Base-by-base conservation (phyloP, 2,329 filamentous ascomycete species). In the Daldinia eschscholtzii region DNA sequence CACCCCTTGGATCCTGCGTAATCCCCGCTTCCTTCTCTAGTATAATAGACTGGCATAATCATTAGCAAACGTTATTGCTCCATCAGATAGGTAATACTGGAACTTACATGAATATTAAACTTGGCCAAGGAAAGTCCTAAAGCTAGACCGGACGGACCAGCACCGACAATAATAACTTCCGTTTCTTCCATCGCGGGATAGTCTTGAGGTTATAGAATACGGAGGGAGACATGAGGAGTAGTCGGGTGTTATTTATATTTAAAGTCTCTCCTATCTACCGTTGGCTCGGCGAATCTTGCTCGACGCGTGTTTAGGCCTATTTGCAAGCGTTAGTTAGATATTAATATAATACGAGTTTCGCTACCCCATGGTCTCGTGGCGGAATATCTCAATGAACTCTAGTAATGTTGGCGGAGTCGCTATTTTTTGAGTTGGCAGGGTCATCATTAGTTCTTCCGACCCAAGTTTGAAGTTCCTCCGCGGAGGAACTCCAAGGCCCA, bases 141-240 rank as follows among this genome's bases (percentile, higher is more conserved):
- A 12, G 70, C 65, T 23, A 76, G 64, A 9, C 74, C 74, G 18
- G 74, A 61, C 18, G 74, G 74, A 2, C 74, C 74, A 35, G 73
- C 74, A 23, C 74, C 74, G 6, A 75, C 70, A 23, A 76, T 75
- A 37, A 76, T 62, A 13, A 75, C 74, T 20, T 75, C 68, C 15
- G 74, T 75, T 26, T 64, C 68, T 28, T 74, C 70, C 73, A 76
- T 76, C 1, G 57, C 6, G 20, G 30, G n/a, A 23, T 6, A 6
- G 15, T 13, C 0, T 9, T 35, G 33, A 35, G 6, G 4, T 28
- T 3, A 48, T 48, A 26, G 4, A 28, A 10, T 6, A 33, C 9
- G 6, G 28, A 18, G 4, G 18, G 10, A 7, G 18, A 52, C 0
- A 3, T 5, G 18, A 10, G 26, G 1, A 18, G 6, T n/a, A 7